phyloP scores from a whole-genome alignment of 2,329 filamentous ascomycete genomes.

The Blastomyces gilchristii region DNA sequence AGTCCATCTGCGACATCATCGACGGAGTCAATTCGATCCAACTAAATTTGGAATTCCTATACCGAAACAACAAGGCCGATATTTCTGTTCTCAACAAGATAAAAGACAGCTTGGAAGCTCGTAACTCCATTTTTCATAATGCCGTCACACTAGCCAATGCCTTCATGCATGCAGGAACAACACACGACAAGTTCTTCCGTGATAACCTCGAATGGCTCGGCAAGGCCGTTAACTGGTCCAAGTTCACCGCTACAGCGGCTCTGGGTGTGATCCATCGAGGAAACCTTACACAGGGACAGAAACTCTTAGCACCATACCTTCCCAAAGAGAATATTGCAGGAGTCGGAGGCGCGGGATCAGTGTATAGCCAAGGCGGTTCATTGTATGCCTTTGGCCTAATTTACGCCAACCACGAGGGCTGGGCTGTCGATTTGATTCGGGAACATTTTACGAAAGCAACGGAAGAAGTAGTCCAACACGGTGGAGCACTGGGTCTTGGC shows the following conservation, averaged over 20 bases:
- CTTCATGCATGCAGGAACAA: slow-evolving; percentile 98
- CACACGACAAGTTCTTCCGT: slow-evolving; percentile 96
- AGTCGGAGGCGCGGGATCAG: slow-evolving; percentile 66
- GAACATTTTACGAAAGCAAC: slow-evolving; percentile 42
- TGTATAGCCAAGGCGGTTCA: slow-evolving; percentile 92
- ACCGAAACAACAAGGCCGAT: slow-evolving; percentile 89
- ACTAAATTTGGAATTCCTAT: slow-evolving; percentile 91
- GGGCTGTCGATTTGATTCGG: slow-evolving; percentile 50
- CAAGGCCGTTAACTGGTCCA: slow-evolving; percentile 98
- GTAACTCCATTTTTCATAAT: slow-evolving; percentile 97
- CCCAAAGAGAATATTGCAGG: slow-evolving; percentile 55
- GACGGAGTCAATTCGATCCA: slow-evolving; percentile 89
- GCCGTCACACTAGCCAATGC: slow-evolving; percentile 95
- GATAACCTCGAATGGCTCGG: slow-evolving; percentile 97
- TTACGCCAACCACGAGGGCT: slow-evolving; percentile 92
- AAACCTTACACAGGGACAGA: slow-evolving; percentile 85
- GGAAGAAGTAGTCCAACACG: slow-evolving; percentile 84
- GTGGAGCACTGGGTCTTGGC: slow-evolving; percentile 86
- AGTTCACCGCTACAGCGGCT: slow-evolving; percentile 94
- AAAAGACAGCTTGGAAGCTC: slow-evolving; percentile 84
- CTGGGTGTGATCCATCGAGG: slow-evolving; percentile 93
- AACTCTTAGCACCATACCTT: slow-evolving; percentile 88
- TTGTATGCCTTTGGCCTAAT: slow-evolving; percentile 92
- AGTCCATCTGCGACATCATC: slow-evolving; percentile 53
- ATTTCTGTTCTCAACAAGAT: slow-evolving; percentile 90